Conservation (phyloP, 2,329 filamentous ascomycete genomes). For the Sarocladiaceae sp. region DNA sequence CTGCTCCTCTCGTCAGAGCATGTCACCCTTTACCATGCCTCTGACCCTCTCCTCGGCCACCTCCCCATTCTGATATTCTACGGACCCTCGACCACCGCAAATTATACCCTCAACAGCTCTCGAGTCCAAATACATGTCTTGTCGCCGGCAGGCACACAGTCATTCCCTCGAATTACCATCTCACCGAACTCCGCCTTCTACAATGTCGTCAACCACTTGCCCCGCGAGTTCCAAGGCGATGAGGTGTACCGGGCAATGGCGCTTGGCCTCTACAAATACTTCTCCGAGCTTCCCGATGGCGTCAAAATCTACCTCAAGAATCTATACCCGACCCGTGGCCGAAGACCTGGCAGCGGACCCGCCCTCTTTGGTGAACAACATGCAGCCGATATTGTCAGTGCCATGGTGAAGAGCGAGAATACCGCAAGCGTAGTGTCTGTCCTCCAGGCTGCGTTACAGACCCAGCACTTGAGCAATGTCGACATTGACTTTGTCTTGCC, state of each 20-base stretch:
- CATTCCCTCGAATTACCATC: constrained; percentile 86
- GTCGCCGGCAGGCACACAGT: constrained; percentile 81
- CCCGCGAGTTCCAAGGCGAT: constrained; percentile 92
- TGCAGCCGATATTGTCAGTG: constrained; percentile 82
- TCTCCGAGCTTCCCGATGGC: constrained; percentile 74
- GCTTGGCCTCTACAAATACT: constrained; percentile 92
- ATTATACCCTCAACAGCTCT: constrained; percentile 82
- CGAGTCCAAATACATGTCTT: constrained; percentile 94
- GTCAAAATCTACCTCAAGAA: constrained; percentile 69
- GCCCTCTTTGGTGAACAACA: constrained; percentile 85
- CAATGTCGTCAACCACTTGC: constrained; percentile 81
- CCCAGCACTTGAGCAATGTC: constrained; percentile 78
- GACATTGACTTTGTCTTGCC: constrained; percentile 87
- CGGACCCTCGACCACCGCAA: constrained; percentile 83
- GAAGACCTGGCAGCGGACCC: constrained; percentile 60
- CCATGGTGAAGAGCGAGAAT: constrained; percentile 79
- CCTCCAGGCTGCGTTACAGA: constrained; percentile 70
- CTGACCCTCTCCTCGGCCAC: constrained; percentile 77
- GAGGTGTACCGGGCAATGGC: constrained; percentile 88
- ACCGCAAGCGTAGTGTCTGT: constrained; percentile 67
- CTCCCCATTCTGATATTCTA: constrained; percentile 87
- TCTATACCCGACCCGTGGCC: constrained; percentile 49
- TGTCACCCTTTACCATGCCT: constrained; percentile 83
- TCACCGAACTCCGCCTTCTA: constrained; percentile 92
- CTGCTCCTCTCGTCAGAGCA: constrained; percentile 76